phyloP scores from a whole-genome alignment of 331 rosid genomes.

The Acacia pycnantha region DNA sequence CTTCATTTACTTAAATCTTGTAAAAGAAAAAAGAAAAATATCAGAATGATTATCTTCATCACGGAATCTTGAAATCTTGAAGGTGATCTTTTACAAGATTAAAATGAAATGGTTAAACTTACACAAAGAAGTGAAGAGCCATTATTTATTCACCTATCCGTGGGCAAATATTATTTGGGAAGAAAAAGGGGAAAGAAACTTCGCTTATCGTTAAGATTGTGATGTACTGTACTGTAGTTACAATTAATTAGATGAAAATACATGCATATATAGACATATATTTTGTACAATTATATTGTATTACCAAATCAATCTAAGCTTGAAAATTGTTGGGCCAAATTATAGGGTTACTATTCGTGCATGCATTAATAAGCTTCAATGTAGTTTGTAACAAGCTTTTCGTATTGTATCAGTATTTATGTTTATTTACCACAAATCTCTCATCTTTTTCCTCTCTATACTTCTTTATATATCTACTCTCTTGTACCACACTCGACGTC shows the following conservation, averaged over 20 bases:
- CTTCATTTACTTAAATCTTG: neutral
- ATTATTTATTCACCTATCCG: too few relatives aligned
- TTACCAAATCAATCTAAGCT: too few relatives aligned
- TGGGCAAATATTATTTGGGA: too few relatives aligned
- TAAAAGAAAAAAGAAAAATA: too few relatives aligned
- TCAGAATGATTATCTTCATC: too few relatives aligned
- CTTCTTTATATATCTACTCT: neutral
- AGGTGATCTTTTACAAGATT: neutral
- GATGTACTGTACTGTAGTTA: neutral
- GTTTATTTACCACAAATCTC: neutral
- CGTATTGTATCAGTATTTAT: constrained; percentile 10
- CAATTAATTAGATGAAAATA: neutral
- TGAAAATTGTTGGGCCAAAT: too few relatives aligned
- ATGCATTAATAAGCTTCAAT: neutral
- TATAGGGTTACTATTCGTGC: too few relatives aligned
- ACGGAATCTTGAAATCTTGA: neutral
- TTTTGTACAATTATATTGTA: too few relatives aligned
- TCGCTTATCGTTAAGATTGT: neutral
- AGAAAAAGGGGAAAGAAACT: too few relatives aligned
- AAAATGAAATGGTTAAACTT: neutral
- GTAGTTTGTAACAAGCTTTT: neutral
- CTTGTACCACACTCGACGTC: neutral
- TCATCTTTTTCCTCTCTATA: neutral
- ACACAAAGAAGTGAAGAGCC: neutral
- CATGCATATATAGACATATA: too few relatives aligned